Evolutionary conservation across 2,329 filamentous ascomycete species (phyloP).

Genomic region (Cryoendolithus antarcticus): DNA sequence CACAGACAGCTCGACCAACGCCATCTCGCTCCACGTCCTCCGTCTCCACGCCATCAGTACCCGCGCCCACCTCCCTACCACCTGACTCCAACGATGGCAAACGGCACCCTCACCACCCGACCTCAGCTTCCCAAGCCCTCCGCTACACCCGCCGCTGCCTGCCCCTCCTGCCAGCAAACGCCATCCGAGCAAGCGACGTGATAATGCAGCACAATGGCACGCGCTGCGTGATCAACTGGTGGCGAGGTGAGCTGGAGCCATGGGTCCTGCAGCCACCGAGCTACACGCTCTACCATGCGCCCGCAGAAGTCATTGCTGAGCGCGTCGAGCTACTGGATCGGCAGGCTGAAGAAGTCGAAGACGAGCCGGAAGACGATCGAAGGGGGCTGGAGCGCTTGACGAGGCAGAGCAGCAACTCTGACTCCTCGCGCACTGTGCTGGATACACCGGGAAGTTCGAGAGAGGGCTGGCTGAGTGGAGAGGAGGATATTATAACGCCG

Average conservation of each 20-base stretch:
- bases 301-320: too few species aligned
- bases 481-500: too few species aligned
- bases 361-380: too few species aligned
- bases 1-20: not conserved
- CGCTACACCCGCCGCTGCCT: slow-evolving; percentile 37
- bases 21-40: not conserved
- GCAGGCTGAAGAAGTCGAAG: too few species aligned
- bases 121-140: slow-evolving; percentile 24
- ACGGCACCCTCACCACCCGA: slow-evolving; percentile 23
- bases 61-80: slow-evolving; percentile 11
- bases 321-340: too few species aligned
- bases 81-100: slow-evolving; percentile 16
- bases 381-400: too few species aligned
- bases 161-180: slow-evolving; percentile 31
- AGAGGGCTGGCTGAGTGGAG: too few species aligned
- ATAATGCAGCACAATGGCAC: slow-evolving; percentile 28
- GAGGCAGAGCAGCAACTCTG: too few species aligned
- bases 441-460: too few species aligned
- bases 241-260: slow-evolving; percentile 28
- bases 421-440: too few species aligned
- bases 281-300: slow-evolving; percentile 17
- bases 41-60: slow-evolving; percentile 1
- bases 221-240: slow-evolving; percentile 33
- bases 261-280: slow-evolving; percentile 32
- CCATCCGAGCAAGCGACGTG: slow-evolving; percentile 34